These are phyloP conservation scores for Eutrema heterophyllum DNA, from an alignment of 345 rosid species.

Conservation along the genomic window DNA sequence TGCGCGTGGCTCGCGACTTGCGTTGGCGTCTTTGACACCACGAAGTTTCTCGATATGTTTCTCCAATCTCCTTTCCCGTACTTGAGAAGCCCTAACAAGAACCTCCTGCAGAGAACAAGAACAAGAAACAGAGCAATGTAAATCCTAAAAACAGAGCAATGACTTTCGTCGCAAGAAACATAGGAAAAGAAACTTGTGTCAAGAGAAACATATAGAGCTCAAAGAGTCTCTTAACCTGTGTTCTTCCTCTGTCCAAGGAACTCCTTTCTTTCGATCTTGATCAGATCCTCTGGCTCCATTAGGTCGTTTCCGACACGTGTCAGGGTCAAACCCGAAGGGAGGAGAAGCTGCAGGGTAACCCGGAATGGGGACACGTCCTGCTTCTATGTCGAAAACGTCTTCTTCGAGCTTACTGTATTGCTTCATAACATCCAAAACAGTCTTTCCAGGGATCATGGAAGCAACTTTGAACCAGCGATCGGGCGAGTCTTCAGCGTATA, in stretches of 20 bases:
- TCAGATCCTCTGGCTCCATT: slow-evolving; percentile 41
- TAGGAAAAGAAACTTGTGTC: not conserved
- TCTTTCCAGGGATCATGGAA: slow-evolving; percentile 65
- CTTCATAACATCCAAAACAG: slow-evolving; percentile 58
- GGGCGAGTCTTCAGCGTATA: slow-evolving; percentile 56
- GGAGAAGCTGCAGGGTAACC: slow-evolving; percentile 54
- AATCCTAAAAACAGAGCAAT: slow-evolving; percentile 18
- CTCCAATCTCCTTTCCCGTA: slow-evolving; percentile 99
- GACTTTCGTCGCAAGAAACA: slow-evolving; percentile 17
- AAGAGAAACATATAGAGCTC: not conserved
- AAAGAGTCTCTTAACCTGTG: slow-evolving; percentile 54
- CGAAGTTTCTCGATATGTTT: slow-evolving; percentile 81
- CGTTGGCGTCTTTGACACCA: slow-evolving; percentile 83
- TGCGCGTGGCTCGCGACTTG: slow-evolving; percentile 99
- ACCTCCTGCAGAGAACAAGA: slow-evolving; percentile 46
- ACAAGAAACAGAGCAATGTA: not conserved
- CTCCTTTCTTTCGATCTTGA: slow-evolving; percentile 86
- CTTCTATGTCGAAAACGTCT: slow-evolving; percentile 66
- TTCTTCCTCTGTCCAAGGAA: slow-evolving; percentile 98
- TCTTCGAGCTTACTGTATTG: slow-evolving; percentile 69
- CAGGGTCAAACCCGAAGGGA: slow-evolving; percentile 32
- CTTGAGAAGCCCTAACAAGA: slow-evolving; percentile 73
- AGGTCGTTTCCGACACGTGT: slow-evolving; percentile 50
- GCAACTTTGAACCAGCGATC: slow-evolving; percentile 73
- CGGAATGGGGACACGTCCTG: slow-evolving; percentile 69